Evolutionary conservation across 306 rosid species (phyloP).

Genomic region (Sesbania bispinosa): DNA sequence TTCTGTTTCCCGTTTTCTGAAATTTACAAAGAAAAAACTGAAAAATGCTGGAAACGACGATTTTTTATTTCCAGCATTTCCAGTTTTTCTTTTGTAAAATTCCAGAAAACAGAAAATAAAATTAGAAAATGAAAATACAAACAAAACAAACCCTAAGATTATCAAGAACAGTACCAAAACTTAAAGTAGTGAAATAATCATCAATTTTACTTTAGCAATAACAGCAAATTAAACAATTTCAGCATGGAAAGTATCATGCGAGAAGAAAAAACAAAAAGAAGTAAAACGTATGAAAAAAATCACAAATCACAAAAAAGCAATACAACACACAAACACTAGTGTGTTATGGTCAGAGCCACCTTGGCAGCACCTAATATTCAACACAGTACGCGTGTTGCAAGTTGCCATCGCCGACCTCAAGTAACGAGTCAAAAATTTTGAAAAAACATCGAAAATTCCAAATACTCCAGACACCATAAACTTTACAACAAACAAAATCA

Average conservation of each 20-base stretch:
- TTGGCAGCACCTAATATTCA: too few relatives aligned
- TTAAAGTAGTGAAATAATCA: too few relatives aligned
- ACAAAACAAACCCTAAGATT: too few relatives aligned
- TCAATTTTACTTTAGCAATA: not conserved
- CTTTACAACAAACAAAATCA: not conserved
- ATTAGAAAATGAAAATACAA: too few relatives aligned
- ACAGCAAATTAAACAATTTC: not conserved
- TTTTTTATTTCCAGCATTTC: too few relatives aligned
- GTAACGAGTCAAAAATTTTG: conserved; percentile 11
- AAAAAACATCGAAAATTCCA: not conserved
- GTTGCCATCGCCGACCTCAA: not conserved
- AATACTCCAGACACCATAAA: not conserved
- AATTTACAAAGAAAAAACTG: too few relatives aligned
- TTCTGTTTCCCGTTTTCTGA: too few relatives aligned
- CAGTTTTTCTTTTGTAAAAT: too few relatives aligned
- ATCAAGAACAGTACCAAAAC: too few relatives aligned
- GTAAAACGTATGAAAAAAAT: conserved; percentile 10
- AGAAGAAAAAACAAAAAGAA: not conserved
- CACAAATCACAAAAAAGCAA: not conserved
- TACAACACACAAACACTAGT: not conserved
- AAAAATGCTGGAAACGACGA: too few relatives aligned
- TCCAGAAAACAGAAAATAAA: too few relatives aligned
- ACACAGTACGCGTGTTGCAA: conserved; percentile 15
- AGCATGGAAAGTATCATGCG: not conserved
- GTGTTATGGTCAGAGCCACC: conserved; percentile 30